phyloP scores from a whole-genome alignment of 2,329 filamentous ascomycete genomes.

The Colletotrichum lindemuthianum region DNA sequence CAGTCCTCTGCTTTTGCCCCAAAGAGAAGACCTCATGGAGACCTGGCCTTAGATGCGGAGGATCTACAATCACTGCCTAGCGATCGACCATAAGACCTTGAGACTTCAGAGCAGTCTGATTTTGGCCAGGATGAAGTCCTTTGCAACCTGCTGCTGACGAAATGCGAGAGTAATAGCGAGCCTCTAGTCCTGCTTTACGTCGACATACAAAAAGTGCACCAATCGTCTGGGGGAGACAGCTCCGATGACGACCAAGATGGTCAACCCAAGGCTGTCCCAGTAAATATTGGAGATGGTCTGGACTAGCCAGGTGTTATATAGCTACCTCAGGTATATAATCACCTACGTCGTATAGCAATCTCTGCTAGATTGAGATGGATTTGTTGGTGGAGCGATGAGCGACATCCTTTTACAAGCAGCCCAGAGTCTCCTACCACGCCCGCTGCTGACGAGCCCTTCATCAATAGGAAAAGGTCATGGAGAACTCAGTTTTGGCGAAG shows the following conservation, averaged over 20 bases:
- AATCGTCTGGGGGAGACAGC: neutral
- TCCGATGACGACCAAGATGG: neutral
- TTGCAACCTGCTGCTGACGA: too few relatives aligned
- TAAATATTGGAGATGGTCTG: neutral
- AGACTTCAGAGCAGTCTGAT: too few relatives aligned
- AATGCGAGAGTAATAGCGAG: neutral
- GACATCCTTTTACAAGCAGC: slow-evolving; percentile 43
- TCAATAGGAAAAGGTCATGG: neutral
- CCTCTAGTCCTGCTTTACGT: rapidly evolving
- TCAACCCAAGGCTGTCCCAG: too few relatives aligned
- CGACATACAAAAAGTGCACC: too few relatives aligned
- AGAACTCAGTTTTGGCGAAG: slow-evolving; percentile 14
- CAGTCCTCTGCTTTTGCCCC: neutral
- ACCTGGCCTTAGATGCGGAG: slow-evolving; percentile 33
- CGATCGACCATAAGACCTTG: too few relatives aligned
- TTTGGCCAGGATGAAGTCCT: too few relatives aligned
- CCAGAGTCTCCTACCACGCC: slow-evolving; percentile 37
- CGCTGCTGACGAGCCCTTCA: neutral
- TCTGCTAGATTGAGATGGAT: slow-evolving; percentile 25
- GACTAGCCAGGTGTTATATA: slow-evolving; percentile 40
- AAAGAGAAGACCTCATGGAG: slow-evolving; percentile 12
- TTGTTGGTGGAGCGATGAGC: slow-evolving; percentile 41
- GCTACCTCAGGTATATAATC: slow-evolving; percentile 37
- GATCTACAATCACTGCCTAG: slow-evolving; percentile 32
- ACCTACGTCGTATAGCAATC: rapidly evolving